Conservation (phyloP, 345 rosid species). For the Rhizophora apiculata region DNA sequence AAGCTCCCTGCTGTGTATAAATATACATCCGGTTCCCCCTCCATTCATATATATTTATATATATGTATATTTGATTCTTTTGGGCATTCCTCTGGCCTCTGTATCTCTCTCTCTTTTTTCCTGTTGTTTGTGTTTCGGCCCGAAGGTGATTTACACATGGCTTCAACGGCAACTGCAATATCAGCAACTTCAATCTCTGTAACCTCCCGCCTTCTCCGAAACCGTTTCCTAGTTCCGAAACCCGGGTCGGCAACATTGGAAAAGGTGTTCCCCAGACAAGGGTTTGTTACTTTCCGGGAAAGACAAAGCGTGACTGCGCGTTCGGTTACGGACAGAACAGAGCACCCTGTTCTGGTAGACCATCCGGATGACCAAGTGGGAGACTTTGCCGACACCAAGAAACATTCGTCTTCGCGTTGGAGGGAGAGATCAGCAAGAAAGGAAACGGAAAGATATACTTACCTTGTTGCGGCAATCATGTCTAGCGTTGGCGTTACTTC, state of each 20-base stretch:
- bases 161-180: neutral
- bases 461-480: slow-evolving; percentile 76
- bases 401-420: slow-evolving; percentile 20
- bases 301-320: slow-evolving; percentile 7
- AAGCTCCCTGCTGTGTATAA: too few relatives aligned
- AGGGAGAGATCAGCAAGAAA: slow-evolving; percentile 60
- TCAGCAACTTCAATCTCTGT: slow-evolving; percentile 15
- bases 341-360: neutral
- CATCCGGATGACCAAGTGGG: neutral
- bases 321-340: slow-evolving; percentile 15
- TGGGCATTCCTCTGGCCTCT: too few relatives aligned
- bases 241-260: neutral
- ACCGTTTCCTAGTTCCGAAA: neutral
- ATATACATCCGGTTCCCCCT: too few relatives aligned
- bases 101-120: too few relatives aligned
- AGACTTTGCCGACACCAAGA: neutral
- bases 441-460: slow-evolving; percentile 75
- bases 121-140: too few relatives aligned
- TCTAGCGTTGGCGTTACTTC: slow-evolving; percentile 88
- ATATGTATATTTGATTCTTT: too few relatives aligned
- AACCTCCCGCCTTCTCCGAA: neutral
- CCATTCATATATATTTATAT: too few relatives aligned
- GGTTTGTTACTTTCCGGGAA: neutral
- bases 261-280: neutral
- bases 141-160: too few relatives aligned